phyloP scores from a whole-genome alignment of 495 filamentous ascomycete genomes.

The Podospora pseudocomata region DNA sequence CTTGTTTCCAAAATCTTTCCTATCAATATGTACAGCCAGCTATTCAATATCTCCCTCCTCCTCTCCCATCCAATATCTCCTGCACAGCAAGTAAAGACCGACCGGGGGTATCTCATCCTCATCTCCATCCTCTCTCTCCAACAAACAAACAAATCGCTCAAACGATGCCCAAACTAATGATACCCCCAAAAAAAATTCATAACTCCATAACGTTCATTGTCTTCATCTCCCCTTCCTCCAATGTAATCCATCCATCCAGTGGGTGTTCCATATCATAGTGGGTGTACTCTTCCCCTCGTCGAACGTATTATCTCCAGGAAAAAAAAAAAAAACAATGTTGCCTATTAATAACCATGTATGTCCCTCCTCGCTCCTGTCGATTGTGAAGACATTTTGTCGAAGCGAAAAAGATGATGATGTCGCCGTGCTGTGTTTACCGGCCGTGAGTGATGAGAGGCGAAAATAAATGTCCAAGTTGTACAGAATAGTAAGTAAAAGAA shows the following conservation, averaged over 20 bases:
- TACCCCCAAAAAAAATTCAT: slow-evolving; percentile 6
- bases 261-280: background rate
- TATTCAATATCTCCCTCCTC: background rate
- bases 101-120: background rate
- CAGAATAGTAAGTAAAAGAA: slow-evolving; percentile 6
- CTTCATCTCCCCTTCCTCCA: background rate
- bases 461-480: background rate
- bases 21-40: background rate
- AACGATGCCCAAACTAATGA: slow-evolving; percentile 1
- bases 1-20: background rate
- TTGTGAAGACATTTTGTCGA: background rate
- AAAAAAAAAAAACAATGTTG: background rate
- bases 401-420: background rate
- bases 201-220: slow-evolving; percentile 4
- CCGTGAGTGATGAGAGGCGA: background rate
- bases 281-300: background rate
- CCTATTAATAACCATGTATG: background rate
- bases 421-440: slow-evolving; percentile 11
- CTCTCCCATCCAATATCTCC: background rate
- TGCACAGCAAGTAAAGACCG: slow-evolving; percentile 8
- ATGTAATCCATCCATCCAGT: background rate
- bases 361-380: slow-evolving; percentile 9
- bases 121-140: background rate
- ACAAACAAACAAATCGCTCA: background rate
- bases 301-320: background rate